Percentiles rank a stretch among this genome's conserved stretches.
Conservation (phyloP, 1,284 basidiomycete species). For the Tilletia horrida region DNA sequence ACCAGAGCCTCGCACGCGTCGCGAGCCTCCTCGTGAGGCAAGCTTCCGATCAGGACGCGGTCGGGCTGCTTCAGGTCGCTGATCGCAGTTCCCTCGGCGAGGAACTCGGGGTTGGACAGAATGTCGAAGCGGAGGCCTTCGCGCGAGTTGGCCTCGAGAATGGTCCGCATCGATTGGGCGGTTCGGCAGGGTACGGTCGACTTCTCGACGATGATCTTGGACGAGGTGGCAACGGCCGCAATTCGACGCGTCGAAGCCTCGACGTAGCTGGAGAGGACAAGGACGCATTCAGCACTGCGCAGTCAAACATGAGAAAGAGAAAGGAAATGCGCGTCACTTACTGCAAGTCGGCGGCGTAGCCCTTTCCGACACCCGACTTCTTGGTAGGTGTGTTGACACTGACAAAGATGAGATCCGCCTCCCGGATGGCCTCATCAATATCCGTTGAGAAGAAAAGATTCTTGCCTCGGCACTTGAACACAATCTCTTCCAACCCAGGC, state of each 20-base stretch:
- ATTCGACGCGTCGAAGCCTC: conserved; percentile 94
- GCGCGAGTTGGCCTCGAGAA: conserved; percentile 95
- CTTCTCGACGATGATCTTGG: conserved; percentile 99
- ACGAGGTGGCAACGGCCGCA: conserved; percentile 79
- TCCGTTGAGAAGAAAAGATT: conserved; percentile 98
- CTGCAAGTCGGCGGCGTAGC: conserved; percentile 96
- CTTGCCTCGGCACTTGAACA: conserved; percentile 78
- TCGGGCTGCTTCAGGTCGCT: conserved; percentile 81
- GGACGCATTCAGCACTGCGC: not conserved
- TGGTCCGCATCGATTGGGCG: conserved; percentile 96
- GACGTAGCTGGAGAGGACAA: conserved; percentile 69
- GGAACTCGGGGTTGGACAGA: conserved; percentile 97
- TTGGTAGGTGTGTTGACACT: conserved; percentile 97
- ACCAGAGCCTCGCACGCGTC: conserved; percentile 73
- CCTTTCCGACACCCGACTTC: conserved; percentile 93
- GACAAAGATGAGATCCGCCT: conserved; percentile 74
- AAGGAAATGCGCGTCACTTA: conserved; percentile 57
- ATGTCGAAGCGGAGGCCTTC: conserved; percentile 90
- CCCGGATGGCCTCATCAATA: conserved; percentile 84
- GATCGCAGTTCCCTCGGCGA: conserved; percentile 97
- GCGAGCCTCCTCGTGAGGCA: conserved; percentile 79
- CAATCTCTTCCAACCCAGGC: conserved; percentile 90
- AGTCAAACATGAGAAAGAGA: not conserved
- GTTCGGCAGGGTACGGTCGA: conserved; percentile 98
- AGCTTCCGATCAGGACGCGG: conserved; percentile 92